Conservation (phyloP, 2,329 filamentous ascomycete genomes). For the Saccharata proteae region DNA sequence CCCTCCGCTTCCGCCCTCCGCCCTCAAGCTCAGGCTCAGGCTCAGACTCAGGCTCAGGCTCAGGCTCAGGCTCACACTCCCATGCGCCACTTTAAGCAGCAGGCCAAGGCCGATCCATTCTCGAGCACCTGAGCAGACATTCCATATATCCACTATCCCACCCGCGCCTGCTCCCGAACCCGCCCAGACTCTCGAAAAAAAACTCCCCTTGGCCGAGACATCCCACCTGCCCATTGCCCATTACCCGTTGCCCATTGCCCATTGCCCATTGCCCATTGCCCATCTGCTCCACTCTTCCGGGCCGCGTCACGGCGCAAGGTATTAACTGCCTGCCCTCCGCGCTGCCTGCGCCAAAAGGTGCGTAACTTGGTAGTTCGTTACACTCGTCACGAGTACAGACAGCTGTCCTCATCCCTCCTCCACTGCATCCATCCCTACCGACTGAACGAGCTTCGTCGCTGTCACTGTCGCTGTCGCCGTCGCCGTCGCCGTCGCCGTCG, state of each 20-base stretch:
- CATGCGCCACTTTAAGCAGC: constrained; percentile 9
- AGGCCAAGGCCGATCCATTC: constrained; percentile 10
- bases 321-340: background rate
- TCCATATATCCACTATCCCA: constrained; percentile 4
- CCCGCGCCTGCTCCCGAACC: constrained; percentile 2
- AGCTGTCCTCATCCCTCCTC: no score
- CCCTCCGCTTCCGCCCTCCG: no score
- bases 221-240: no score
- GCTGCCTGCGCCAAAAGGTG: constrained; percentile 3
- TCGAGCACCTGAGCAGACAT: constrained; percentile 7
- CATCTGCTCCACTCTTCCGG: background rate
- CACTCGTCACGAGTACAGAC: background rate
- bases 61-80: no score
- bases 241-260: no score
- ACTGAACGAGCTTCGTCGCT: no score
- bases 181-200: constrained; percentile 2
- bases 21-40: no score
- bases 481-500: constrained; percentile 5
- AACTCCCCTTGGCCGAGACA: no score
- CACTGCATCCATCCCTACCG: no score
- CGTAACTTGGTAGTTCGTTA: constrained; percentile 4
- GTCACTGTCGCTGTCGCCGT: background rate
- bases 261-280: constrained; percentile 2
- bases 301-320: background rate
- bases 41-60: no score